phyloP scores from a whole-genome alignment of 2,329 filamentous ascomycete species.

The Nemania sp. region DNA sequence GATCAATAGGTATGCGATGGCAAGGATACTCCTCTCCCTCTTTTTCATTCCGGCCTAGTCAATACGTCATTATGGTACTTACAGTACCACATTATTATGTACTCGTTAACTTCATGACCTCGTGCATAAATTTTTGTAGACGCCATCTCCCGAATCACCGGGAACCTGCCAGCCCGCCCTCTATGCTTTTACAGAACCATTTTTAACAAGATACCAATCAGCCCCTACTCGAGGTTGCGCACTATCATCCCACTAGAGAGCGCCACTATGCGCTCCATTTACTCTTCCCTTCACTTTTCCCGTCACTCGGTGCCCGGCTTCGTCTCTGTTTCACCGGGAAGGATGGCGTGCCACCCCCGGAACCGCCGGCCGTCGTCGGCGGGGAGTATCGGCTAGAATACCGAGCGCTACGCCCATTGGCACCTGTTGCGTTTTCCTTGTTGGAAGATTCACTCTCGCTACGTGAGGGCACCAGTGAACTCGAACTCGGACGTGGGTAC shows the following conservation, averaged over 20 bases:
- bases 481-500: conserved; percentile 32
- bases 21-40: no score
- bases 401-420: conserved; percentile 23
- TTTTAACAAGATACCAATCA: neutral
- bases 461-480: conserved; percentile 25
- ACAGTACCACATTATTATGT: neutral
- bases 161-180: conserved; percentile 5
- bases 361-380: conserved; percentile 16
- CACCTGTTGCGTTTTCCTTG: conserved; percentile 35
- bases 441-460: conserved; percentile 37
- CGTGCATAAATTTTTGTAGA: conserved; percentile 13
- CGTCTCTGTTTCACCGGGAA: conserved; percentile 31
- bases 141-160: conserved; percentile 7
- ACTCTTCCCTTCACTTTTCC: conserved; percentile 30
- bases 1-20: no score
- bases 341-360: conserved; percentile 10
- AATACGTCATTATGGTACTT: no score
- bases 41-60: neutral
- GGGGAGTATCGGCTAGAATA: conserved; percentile 29
- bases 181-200: conserved; percentile 14
- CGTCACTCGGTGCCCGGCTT: conserved; percentile 30
- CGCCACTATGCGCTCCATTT: conserved; percentile 34
- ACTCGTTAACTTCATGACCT: neutral
- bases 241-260: conserved; percentile 20
- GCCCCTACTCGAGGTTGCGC: neutral